Evolutionary conservation across 2,329 filamentous ascomycete genomes (phyloP), one percentile per base, ranked within the genome.

Genomic region (Penicillium sp.): DNA sequence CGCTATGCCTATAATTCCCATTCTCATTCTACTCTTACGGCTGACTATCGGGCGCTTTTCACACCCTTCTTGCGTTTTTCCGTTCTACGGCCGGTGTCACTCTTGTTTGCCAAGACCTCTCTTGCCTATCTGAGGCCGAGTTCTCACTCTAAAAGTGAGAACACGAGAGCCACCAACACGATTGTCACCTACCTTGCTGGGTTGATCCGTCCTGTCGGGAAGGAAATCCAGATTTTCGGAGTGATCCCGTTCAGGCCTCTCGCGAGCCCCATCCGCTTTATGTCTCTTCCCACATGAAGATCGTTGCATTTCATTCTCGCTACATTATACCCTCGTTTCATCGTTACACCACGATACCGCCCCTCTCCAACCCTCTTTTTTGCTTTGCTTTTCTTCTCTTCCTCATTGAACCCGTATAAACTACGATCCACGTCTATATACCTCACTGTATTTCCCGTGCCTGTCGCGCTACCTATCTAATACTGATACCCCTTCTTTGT

Each of bases 401-500:
- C 31, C 19, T 41, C 11, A 13, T 41, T 9, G 11, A 15, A 11
- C 19, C 23, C 31, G 26, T 47, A 47, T 23, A 56, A 44, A 13
- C 15, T 47, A 47, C 41, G 41, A 56, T 44, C 23, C 48, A 29
- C 45, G 45, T 48, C 46, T 48, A 48, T 48, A 48, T 48, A 48
- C 46, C 35, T 26, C 21, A 54, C 23, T 48, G 26, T 48, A 9
- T 48, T 50, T 30, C 23, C 23, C 35, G 35, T 41, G 35, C 15
- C 35, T 41, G 35, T 41, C 35, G 11, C 35, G 35, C 13, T 15
- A 41, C 46, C 48, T 15, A 41, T 35, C 48, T 56, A 47, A 46
- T 48, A 41, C 52, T 61, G 59, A 61, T 61, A 61, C 59, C 59
- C 59, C 44, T 30, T n/a, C 13, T 23, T 9, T 51, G 9, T n/a